Percentiles rank a stretch among this genome's conserved stretches.
Conservation (phyloP, 176 grass and related monocot species). For the Rhynchospora pubera region DNA sequence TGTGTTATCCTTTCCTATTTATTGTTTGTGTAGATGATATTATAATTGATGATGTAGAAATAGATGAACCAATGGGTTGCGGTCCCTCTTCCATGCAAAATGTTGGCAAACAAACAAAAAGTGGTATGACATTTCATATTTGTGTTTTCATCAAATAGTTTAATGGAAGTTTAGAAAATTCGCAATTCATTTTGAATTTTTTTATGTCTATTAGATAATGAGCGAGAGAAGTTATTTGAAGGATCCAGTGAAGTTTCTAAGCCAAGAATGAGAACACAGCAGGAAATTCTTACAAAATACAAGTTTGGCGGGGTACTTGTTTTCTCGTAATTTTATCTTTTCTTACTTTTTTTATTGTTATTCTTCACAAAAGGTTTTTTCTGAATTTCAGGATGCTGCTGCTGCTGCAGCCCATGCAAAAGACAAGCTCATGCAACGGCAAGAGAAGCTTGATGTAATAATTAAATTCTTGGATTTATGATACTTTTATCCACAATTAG, state of each 20-base stretch:
- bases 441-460: conserved; percentile 84
- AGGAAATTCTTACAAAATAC: conserved; percentile 93
- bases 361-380: background rate
- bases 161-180: background rate
- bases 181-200: background rate
- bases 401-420: conserved; percentile 77
- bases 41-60: conserved; percentile 44
- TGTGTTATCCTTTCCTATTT: conserved; percentile 18
- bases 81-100: conserved; percentile 27
- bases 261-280: conserved; percentile 61
- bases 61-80: conserved; percentile 19
- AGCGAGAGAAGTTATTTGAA: conserved; percentile 47
- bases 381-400: conserved; percentile 49
- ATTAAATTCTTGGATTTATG: background rate
- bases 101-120: conserved; percentile 32
- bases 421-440: conserved; percentile 70
- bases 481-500: background rate
- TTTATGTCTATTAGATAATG: conserved; percentile 35
- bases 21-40: conserved; percentile 67
- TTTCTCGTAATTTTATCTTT: background rate
- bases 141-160: background rate
- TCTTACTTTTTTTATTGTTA: background rate
- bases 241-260: conserved; percentile 47
- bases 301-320: conserved; percentile 64
- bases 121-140: conserved; percentile 17